A percentile compares a stretch with the other conserved stretches of the same genome.
These are phyloP conservation scores for Gloeophyllum trabeum DNA, from an alignment of 768 basidiomycete species.

Conservation along the genomic window DNA sequence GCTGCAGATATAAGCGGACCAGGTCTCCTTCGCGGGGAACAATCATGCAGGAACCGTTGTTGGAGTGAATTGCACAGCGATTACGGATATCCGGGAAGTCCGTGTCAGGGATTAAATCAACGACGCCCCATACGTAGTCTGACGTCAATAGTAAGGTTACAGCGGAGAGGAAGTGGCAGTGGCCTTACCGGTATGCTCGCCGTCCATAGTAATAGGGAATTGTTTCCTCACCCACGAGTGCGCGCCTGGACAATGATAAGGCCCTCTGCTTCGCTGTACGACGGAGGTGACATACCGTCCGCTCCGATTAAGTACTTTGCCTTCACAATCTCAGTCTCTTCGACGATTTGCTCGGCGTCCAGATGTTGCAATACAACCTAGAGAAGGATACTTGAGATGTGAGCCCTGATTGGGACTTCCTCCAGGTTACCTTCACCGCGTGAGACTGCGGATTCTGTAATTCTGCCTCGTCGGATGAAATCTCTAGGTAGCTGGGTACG, in stretches of 20 bases:
- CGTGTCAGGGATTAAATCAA: conserved; percentile 42
- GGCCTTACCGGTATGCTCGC: conserved; percentile 46
- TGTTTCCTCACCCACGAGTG: conserved; percentile 76
- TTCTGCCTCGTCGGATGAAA: conserved; percentile 21
- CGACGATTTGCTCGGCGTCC: conserved; percentile 18
- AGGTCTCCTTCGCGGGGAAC: conserved; percentile 39
- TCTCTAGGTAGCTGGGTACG: conserved; percentile 18
- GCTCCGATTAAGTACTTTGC: conserved; percentile 72
- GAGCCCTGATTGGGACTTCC: background rate
- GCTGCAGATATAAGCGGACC: conserved; percentile 41
- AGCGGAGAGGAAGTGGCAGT: background rate
- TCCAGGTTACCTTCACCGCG: conserved; percentile 18
- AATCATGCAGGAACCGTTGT: conserved; percentile 35
- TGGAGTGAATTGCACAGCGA: conserved; percentile 36
- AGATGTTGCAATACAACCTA: conserved; percentile 36
- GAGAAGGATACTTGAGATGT: background rate
- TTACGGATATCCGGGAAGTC: conserved; percentile 46
- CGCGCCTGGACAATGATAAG: conserved; percentile 33
- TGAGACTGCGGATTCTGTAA: conserved; percentile 27
- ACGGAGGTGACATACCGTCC: conserved; percentile 36
- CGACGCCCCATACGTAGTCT: conserved; percentile 77
- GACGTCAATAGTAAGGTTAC: conserved; percentile 5
- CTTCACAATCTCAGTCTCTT: conserved; percentile 41
- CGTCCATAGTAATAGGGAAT: conserved; percentile 60
- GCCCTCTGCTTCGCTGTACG: background rate